These are phyloP conservation scores for Leptodermis oblonga DNA, from an alignment of 257 asterid species.

Conservation along the genomic window DNA sequence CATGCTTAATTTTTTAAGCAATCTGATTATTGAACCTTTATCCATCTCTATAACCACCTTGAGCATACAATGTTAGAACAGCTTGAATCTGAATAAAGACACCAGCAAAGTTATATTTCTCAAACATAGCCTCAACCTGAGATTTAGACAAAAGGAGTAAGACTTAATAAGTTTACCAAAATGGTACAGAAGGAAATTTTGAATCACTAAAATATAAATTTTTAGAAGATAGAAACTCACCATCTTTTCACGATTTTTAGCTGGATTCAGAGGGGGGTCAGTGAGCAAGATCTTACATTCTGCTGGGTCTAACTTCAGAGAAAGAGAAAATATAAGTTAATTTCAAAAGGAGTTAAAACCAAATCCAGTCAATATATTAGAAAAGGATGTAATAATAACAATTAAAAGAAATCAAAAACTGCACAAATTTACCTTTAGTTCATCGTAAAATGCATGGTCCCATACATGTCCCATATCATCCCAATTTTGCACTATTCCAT, in stretches of 20 bases:
- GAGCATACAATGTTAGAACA: slow-evolving; percentile 92
- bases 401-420: background rate
- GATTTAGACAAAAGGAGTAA: slow-evolving; percentile 17
- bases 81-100: slow-evolving; percentile 95
- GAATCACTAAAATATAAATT: background rate
- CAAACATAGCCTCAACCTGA: slow-evolving; percentile 98
- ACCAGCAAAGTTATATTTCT: slow-evolving; percentile 86
- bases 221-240: slow-evolving; percentile 36
- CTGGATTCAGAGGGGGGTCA: slow-evolving; percentile 94
- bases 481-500: slow-evolving; percentile 98
- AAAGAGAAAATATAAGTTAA: slow-evolving; percentile 11
- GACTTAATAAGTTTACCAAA: slow-evolving; percentile 11
- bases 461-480: slow-evolving; percentile 96
- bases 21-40: slow-evolving; percentile 20
- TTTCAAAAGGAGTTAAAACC: background rate
- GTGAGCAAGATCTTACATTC: slow-evolving; percentile 93
- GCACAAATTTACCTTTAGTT: slow-evolving; percentile 61
- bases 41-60: slow-evolving; percentile 61
- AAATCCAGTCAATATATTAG: background rate
- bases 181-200: background rate
- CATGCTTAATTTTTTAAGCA: background rate
- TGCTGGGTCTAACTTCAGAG: slow-evolving; percentile 77
- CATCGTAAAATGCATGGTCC: slow-evolving; percentile 93
- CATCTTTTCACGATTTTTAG: slow-evolving; percentile 92
- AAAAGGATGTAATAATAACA: background rate